Conservation (phyloP, 1,139 yeast species). For the Saccharomycopsis crataegensis region DNA sequence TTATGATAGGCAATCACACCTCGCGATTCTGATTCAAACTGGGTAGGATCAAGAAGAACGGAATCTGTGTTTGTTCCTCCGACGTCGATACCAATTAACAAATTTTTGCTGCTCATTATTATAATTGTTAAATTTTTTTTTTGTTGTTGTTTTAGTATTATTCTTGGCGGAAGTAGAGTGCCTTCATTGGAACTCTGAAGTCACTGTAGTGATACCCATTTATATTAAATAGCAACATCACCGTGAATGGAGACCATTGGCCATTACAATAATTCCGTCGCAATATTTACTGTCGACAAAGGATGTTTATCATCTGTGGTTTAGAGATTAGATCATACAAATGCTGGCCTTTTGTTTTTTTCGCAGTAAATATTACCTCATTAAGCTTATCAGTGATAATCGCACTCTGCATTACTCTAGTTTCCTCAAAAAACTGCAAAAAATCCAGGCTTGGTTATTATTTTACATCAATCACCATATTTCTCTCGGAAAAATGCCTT, state of each 20-base stretch:
- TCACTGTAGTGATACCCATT: not conserved
- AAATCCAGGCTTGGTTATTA: too few relatives aligned
- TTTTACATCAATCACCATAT: too few relatives aligned
- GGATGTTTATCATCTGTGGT: too few relatives aligned
- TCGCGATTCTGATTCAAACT: slow-evolving; percentile 23
- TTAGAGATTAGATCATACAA: too few relatives aligned
- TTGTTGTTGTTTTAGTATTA: not conserved
- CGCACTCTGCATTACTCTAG: too few relatives aligned
- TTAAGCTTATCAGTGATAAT: too few relatives aligned
- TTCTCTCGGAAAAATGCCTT: too few relatives aligned
- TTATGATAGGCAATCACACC: slow-evolving; percentile 37
- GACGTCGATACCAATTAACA: slow-evolving; percentile 38
- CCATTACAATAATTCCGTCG: not conserved
- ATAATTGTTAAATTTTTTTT: not conserved
- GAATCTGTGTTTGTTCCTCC: slow-evolving; percentile 46
- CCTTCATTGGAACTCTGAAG: not conserved
- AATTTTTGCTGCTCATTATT: slow-evolving; percentile 16
- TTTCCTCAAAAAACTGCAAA: too few relatives aligned
- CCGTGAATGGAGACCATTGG: not conserved
- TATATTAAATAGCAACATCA: not conserved
- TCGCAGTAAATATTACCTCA: too few relatives aligned
- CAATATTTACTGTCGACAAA: too few relatives aligned
- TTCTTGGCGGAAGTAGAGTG: not conserved
- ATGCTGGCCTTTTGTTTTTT: too few relatives aligned
- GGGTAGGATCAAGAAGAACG: slow-evolving; percentile 34